Evolutionary conservation across 2,329 filamentous ascomycete species (phyloP).

Genomic region (Aspergillus luchuensis): DNA sequence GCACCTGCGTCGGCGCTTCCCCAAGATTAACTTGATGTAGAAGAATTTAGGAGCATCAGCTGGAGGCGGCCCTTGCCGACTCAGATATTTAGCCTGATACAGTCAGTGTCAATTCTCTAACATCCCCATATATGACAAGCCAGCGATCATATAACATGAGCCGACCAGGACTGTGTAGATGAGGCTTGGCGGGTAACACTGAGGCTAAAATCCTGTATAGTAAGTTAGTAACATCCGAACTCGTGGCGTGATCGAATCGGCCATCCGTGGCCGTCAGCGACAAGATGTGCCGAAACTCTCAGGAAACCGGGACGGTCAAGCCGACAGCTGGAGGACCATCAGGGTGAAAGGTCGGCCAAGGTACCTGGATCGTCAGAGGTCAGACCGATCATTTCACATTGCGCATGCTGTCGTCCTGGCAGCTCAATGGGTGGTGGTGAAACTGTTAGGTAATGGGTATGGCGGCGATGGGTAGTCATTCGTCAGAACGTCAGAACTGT

Average conservation of each 20-base stretch:
- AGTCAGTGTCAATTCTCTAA: no score
- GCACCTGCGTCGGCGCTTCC: background rate
- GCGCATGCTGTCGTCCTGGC: conserved; percentile 8
- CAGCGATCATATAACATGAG: background rate
- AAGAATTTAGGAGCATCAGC: background rate
- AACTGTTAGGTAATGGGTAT: conserved; percentile 40
- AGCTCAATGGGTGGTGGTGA: conserved; percentile 14
- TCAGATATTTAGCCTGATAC: no score
- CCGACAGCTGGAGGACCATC: background rate
- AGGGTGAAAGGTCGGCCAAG: background rate
- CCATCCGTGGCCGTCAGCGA: conserved; percentile 11
- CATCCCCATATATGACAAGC: background rate
- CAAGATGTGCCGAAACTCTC: conserved; percentile 17
- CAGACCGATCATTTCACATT: conserved; percentile 1
- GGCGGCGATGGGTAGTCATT: conserved; percentile 26
- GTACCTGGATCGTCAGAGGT: conserved; percentile 6
- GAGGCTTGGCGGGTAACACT: background rate
- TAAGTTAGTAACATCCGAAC: conserved; percentile 11
- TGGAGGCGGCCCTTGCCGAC: background rate
- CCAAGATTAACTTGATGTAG: background rate
- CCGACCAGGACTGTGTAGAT: background rate
- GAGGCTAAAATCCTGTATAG: background rate
- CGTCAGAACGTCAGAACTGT: conserved; percentile 18
- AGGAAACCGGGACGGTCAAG: conserved; percentile 11
- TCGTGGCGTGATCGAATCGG: conserved; percentile 20